Conservation (phyloP, 2,329 filamentous ascomycete species). For the Fusarium sulawesiense region DNA sequence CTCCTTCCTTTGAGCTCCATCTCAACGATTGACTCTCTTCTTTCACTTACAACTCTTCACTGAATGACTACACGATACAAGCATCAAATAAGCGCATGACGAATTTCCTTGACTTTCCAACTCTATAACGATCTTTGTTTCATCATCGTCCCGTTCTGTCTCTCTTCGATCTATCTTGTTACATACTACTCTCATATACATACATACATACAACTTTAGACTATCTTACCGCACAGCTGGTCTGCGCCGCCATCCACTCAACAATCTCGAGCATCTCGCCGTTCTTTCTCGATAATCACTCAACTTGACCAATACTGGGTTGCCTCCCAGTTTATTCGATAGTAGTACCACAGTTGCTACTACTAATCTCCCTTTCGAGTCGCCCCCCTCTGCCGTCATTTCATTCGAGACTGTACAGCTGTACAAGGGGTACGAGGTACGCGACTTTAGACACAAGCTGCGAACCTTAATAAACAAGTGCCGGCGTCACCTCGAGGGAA, state of each 20-base stretch:
- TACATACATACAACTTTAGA: slow-evolving; percentile 31
- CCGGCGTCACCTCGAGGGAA: slow-evolving; percentile 32
- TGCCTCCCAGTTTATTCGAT: slow-evolving; percentile 8
- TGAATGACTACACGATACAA: slow-evolving; percentile 46
- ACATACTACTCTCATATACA: slow-evolving; percentile 6
- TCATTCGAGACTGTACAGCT: slow-evolving; percentile 18
- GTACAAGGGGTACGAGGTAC: not conserved
- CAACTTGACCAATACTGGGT: slow-evolving; percentile 14
- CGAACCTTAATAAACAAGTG: slow-evolving; percentile 34
- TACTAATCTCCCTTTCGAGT: slow-evolving; percentile 23
- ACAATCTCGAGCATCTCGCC: slow-evolving; percentile 34
- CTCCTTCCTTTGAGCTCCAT: slow-evolving; percentile 29
- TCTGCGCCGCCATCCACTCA: slow-evolving; percentile 41
- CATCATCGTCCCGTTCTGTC: slow-evolving; percentile 5
- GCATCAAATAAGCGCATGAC: slow-evolving; percentile 42
- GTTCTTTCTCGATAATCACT: slow-evolving; percentile 32
- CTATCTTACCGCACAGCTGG: slow-evolving; percentile 44
- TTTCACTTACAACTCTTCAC: slow-evolving; percentile 38
- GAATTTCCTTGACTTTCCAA: slow-evolving; percentile 30
- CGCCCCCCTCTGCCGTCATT: slow-evolving; percentile 25
- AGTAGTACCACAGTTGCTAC: slow-evolving; percentile 20
- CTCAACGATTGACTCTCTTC: slow-evolving; percentile 25
- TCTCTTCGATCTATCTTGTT: slow-evolving; percentile 17
- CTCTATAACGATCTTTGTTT: slow-evolving; percentile 36
- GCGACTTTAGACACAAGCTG: slow-evolving; percentile 36